These are phyloP conservation scores for Laguncularia racemosa DNA, from an alignment of 345 rosid genomes.

Conservation along the genomic window DNA sequence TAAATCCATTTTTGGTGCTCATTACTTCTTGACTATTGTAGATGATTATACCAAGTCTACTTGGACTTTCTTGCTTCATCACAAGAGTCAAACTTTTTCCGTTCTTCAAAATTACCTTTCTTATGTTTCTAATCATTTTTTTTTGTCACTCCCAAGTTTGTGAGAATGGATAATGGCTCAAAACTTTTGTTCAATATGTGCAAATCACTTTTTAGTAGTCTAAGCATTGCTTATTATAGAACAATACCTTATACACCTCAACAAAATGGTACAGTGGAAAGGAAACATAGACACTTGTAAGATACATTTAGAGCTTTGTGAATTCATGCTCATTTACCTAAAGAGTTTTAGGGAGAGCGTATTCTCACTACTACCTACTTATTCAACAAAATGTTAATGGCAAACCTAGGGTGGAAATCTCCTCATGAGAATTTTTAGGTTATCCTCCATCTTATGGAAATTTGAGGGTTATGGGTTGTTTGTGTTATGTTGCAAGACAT, in stretches of 20 bases:
- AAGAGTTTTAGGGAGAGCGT: neutral
- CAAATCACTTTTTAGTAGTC: no score
- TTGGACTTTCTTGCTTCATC: neutral
- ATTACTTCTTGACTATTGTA: neutral
- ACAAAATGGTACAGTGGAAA: neutral
- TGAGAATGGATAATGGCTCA: no score
- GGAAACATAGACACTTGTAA: constrained; percentile 1
- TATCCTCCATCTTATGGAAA: neutral
- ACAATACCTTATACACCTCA: neutral
- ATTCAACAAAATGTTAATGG: neutral
- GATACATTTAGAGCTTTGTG: neutral
- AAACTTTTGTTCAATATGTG: no score
- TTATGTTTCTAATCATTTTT: no score
- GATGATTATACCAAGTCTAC: neutral
- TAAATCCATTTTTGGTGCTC: neutral
- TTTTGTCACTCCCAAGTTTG: no score
- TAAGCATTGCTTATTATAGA: no score
- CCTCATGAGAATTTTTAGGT: neutral
- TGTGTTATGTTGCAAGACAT: no score
- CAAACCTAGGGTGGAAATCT: neutral
- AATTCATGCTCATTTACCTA: neutral
- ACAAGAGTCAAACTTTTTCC: neutral
- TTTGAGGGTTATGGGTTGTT: neutral
- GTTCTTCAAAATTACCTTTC: neutral
- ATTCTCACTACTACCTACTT: neutral